phyloP scores from a whole-genome alignment of 495 filamentous ascomycete species.

The Lentithecium fluviatile region DNA sequence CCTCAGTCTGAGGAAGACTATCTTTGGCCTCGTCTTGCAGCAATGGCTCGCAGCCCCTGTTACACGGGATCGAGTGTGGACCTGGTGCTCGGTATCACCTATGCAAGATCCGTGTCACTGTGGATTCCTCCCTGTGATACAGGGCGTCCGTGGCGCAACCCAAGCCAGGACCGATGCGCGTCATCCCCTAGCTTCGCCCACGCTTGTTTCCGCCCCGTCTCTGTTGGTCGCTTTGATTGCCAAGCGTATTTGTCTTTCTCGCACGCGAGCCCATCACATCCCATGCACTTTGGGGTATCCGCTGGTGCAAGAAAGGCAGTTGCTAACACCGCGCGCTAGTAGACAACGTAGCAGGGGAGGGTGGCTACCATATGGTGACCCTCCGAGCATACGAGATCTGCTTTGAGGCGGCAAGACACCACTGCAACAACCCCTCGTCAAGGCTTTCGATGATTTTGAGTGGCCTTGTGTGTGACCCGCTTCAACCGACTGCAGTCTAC shows the following conservation, averaged over 20 bases:
- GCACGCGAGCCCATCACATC: constrained; percentile 19
- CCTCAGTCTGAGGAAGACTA: neutral
- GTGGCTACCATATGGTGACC: neutral
- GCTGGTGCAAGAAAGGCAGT: neutral
- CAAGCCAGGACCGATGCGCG: constrained; percentile 29
- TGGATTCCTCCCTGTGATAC: constrained; percentile 15
- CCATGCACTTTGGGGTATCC: constrained; percentile 6
- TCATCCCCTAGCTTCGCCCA: constrained; percentile 23
- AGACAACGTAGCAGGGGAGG: neutral
- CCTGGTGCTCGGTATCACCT: constrained; percentile 22
- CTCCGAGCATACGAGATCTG: neutral
- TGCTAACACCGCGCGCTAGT: neutral
- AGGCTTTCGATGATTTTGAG: neutral
- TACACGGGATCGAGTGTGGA: constrained; percentile 25
- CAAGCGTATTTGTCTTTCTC: constrained; percentile 18
- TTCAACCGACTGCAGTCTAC: neutral
- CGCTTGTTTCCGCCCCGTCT: constrained; percentile 13
- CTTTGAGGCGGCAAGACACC: constrained; percentile 7
- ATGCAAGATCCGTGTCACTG: constrained; percentile 27
- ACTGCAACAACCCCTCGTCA: neutral
- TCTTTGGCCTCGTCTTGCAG: constrained; percentile 7
- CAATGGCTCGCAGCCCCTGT: constrained; percentile 3
- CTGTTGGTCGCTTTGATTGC: constrained; percentile 6
- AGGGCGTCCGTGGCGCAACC: constrained; percentile 29
- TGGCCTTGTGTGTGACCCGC: neutral